phyloP scores from a whole-genome alignment of 768 basidiomycete species.

The Zangia roseola region DNA sequence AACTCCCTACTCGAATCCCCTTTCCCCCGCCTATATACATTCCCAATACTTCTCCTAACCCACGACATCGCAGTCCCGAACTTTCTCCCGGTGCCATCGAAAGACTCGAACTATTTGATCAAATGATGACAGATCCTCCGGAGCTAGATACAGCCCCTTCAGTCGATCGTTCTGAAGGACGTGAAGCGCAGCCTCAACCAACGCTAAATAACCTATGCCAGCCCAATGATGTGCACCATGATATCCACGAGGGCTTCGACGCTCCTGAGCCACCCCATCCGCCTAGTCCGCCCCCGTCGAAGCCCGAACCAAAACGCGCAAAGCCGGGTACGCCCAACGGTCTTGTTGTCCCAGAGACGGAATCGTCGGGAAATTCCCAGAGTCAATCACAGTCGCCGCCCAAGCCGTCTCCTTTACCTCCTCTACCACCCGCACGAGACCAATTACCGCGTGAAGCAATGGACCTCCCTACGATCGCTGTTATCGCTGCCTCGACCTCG shows the following conservation, averaged over 20 bases:
- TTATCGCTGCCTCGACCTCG: slow-evolving; percentile 8
- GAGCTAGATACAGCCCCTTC: not conserved
- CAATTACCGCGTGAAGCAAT: not conserved
- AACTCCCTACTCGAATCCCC: not conserved
- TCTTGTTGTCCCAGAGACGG: slow-evolving; percentile 33
- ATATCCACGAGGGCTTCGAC: not conserved
- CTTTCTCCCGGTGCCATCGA: slow-evolving; percentile 29
- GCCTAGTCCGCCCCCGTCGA: slow-evolving; percentile 5
- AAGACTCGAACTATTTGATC: slow-evolving; percentile 31
- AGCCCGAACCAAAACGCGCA: not conserved
- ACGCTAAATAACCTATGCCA: no score
- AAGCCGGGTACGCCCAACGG: slow-evolving; percentile 12
- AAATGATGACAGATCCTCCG: slow-evolving; percentile 15
- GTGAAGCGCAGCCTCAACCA: no score
- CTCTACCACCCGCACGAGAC: not conserved
- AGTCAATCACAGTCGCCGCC: slow-evolving; percentile 14
- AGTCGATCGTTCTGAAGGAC: not conserved
- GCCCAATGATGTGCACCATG: not conserved
- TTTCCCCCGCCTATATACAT: slow-evolving; percentile 6
- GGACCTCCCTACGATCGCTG: slow-evolving; percentile 20
- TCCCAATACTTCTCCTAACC: not conserved
- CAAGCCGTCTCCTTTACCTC: not conserved
- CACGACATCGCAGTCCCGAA: slow-evolving; percentile 2
- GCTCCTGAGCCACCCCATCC: slow-evolving; percentile 1
- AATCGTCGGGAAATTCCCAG: slow-evolving; percentile 26